Evolutionary conservation across 345 rosid genomes (phyloP).

Genomic region (Aquilaria malaccensis): DNA sequence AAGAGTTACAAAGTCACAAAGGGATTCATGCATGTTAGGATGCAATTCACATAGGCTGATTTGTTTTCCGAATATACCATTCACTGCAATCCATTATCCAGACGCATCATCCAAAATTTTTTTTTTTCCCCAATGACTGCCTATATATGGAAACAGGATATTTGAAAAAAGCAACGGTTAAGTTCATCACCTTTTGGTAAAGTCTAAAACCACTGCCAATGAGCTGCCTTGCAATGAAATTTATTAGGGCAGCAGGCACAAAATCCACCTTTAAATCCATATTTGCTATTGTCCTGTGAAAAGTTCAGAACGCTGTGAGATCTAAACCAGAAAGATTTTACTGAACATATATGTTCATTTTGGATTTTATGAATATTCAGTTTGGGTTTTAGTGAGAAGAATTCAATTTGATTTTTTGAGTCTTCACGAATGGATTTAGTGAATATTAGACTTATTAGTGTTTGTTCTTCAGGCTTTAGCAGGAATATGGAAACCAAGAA

Average conservation of each 20-base stretch:
- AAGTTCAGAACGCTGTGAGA: constrained; percentile 12
- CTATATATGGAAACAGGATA: not conserved
- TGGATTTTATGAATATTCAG: too few relatives aligned
- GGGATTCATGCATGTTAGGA: constrained; percentile 2
- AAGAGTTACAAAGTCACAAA: constrained; percentile 1
- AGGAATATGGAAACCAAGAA: not conserved
- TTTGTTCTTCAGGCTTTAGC: too few relatives aligned
- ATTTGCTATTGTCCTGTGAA: constrained; percentile 66
- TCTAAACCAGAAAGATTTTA: not conserved
- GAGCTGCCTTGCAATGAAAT: constrained; percentile 88
- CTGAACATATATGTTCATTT: not conserved
- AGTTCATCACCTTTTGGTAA: constrained; percentile 67
- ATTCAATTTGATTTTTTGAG: too few relatives aligned
- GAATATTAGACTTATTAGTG: too few relatives aligned
- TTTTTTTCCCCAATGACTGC: not conserved
- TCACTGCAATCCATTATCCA: not conserved
- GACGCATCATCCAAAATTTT: constrained; percentile 3
- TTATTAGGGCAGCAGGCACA: constrained; percentile 81
- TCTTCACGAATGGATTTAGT: too few relatives aligned
- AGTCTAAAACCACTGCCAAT: constrained; percentile 83
- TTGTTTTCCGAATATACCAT: not conserved
- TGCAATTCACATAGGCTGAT: not conserved
- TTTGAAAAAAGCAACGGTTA: constrained; percentile 1
- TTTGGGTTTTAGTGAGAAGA: too few relatives aligned
- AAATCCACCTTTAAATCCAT: constrained; percentile 90